Evolutionary conservation across 202 grass and related monocot genomes (phyloP), one percentile per base, ranked within the genome.

Genomic region (Bolboschoenoplectus hybrid): DNA sequence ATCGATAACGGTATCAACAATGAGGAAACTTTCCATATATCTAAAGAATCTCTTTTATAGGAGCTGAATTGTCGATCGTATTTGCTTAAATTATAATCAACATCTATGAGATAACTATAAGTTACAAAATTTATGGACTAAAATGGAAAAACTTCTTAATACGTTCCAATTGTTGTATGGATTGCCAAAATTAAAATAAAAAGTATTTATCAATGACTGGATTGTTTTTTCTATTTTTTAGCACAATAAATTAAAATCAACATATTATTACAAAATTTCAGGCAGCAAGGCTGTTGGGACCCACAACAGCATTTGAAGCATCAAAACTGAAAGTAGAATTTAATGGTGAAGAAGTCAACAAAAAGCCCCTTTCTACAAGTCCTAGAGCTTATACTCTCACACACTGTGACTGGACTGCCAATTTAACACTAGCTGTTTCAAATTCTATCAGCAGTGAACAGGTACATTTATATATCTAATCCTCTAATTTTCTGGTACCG

Each of bases 331-430:
- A 93, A 84, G 95, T 98, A 7, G 90, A 95, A 85, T 97, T 95
- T 86, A 85, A 73, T 68, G 87, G 87, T 13, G 91, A 94, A 74
- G 75, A 92, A 60, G 66, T 67, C 2, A 61, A 81, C 49, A 88
- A 68, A 46, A 80, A 90, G 13, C 77, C 83, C 41, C 82, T 86
- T n/a, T 73, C 70, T 76, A 64, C 75, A 32, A 89, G 83, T 89
- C 91, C 90, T 8, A 63, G 93, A 68, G 93, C 93, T 34, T 98
- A 98, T 85, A 92, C 93, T 14, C 93, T 98, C 47, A 95, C 90
- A 63, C 93, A 98, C 86, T 98, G 93, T 84, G 95, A 98, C 88
- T 92, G 93, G 47, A 95, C 93, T 32, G 95, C 95, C 2, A 95
- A 95, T 85, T 75, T 98, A 9, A 95, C 95, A 34, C 84, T 98